phyloP scores from a whole-genome alignment of 306 rosid species.

The cucumber (Cucumis sativus) region Cucumber_9930_V3 NC_026656.2:7665001-7665500 shows the following conservation, averaged over 20 bases:
- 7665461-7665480: background rate
- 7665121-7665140: constrained; percentile 43
- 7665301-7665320: background rate
- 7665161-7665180: constrained; percentile 30
- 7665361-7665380: background rate
- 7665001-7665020: background rate
- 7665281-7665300: background rate
- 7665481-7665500: background rate
- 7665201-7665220: constrained; percentile 15
- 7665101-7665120: constrained; percentile 23
- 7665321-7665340: background rate
- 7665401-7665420: background rate
- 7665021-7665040: background rate
- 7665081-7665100: background rate
- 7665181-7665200: constrained; percentile 47
- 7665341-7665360: background rate
- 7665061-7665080: background rate
- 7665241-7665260: background rate
- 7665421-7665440: background rate
- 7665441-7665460: background rate
- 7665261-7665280: background rate
- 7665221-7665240: background rate
- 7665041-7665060: background rate
- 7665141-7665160: constrained; percentile 28
- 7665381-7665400: background rate